These are phyloP conservation scores for Dryas integrifolia DNA, from an alignment of 331 rosid genomes.

Conservation along the genomic window DNA sequence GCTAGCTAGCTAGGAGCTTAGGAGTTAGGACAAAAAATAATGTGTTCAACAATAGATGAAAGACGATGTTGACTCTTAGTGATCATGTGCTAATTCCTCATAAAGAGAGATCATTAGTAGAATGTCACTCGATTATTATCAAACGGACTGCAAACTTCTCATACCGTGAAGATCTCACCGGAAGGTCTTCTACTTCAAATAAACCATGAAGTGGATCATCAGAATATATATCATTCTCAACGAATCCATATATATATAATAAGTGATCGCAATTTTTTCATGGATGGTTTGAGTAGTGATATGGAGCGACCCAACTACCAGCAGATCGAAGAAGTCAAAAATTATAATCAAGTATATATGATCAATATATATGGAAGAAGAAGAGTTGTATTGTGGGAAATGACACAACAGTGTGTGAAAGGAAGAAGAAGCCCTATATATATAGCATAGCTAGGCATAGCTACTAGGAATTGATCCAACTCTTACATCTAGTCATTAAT, in stretches of 20 bases:
- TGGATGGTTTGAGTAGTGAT: too few species aligned
- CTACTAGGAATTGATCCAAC: not conserved
- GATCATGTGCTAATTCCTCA: not conserved
- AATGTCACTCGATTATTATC: slow-evolving; percentile 8
- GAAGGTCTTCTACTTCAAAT: not conserved
- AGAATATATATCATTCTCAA: not conserved
- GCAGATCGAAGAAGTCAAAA: too few species aligned
- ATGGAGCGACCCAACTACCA: too few species aligned
- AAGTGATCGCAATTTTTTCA: too few species aligned
- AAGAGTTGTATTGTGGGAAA: not conserved
- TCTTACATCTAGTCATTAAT: too few species aligned
- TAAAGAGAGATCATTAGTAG: not conserved
- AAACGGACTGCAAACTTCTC: not conserved
- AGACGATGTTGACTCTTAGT: not conserved
- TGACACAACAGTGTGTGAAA: not conserved
- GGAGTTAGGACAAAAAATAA: not conserved
- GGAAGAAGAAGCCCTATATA: not conserved
- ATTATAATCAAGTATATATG: too few species aligned
- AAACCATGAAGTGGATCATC: not conserved
- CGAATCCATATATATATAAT: too few species aligned
- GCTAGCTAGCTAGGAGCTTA: not conserved
- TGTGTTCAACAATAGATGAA: not conserved
- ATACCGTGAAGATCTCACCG: not conserved
- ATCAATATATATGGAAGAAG: not conserved
- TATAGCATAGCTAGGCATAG: not conserved